Conservation (phyloP, 1,284 basidiomycete species). For the Ceratobasidium sp. region DNA sequence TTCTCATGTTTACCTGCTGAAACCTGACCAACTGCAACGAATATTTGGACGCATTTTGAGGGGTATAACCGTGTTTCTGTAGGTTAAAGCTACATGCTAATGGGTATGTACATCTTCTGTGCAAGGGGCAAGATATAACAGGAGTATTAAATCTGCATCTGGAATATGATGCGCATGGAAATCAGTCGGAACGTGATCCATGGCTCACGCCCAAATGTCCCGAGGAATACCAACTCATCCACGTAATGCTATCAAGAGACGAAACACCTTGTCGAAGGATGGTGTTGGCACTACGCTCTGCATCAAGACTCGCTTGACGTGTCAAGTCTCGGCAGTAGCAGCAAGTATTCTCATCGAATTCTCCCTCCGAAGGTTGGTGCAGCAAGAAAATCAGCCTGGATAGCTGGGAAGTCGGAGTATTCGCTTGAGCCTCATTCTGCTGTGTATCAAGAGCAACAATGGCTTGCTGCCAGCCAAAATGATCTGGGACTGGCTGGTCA, state of each 20-base stretch:
- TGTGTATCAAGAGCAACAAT: neutral
- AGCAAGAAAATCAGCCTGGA: slow-evolving; percentile 12
- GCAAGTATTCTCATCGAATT: neutral
- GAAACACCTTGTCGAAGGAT: slow-evolving; percentile 4
- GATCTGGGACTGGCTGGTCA: neutral
- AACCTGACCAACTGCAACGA: too few species aligned
- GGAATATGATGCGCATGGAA: neutral
- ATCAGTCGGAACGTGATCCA: too few species aligned
- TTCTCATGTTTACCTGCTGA: too few species aligned
- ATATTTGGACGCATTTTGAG: too few species aligned
- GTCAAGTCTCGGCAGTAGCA: neutral
- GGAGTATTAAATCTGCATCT: neutral
- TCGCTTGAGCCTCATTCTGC: neutral
- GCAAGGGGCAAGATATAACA: neutral
- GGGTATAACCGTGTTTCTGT: neutral
- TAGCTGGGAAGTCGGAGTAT: neutral
- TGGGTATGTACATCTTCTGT: neutral
- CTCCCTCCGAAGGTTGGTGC: neutral
- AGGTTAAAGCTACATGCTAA: neutral
- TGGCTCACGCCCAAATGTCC: slow-evolving; percentile 6
- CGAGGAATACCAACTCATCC: slow-evolving; percentile 35
- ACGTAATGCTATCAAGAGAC: neutral
- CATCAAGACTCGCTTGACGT: neutral
- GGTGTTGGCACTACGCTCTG: neutral
- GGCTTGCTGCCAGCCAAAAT: slow-evolving; percentile 19